phyloP scores from a whole-genome alignment of 2,329 filamentous ascomycete species.

The Trichoderma arundinaceum region DNA sequence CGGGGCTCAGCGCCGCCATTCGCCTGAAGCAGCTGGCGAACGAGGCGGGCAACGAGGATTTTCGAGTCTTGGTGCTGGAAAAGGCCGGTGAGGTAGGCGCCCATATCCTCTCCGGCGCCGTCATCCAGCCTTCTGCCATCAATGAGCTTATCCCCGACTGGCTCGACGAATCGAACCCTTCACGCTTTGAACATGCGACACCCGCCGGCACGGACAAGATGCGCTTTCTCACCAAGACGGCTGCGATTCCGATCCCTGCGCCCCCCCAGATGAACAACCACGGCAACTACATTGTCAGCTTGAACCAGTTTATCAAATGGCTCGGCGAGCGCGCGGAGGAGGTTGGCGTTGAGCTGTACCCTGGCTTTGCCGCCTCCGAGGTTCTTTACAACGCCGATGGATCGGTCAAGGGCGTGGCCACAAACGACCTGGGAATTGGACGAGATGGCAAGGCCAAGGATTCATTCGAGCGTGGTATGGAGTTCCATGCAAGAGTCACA shows the following conservation, averaged over 20 bases:
- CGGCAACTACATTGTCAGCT: slow-evolving; percentile 95
- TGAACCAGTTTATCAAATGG: slow-evolving; percentile 97
- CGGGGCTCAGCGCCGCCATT: slow-evolving; percentile 90
- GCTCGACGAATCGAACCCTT: slow-evolving; percentile 86
- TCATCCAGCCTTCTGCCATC: slow-evolving; percentile 86
- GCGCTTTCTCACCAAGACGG: slow-evolving; percentile 87
- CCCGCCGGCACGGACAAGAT: slow-evolving; percentile 84
- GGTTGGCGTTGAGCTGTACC: slow-evolving; percentile 92
- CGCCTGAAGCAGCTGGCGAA: slow-evolving; percentile 94
- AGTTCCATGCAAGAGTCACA: slow-evolving; percentile 91
- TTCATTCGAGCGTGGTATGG: slow-evolving; percentile 94
- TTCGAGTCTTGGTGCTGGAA: slow-evolving; percentile 88
- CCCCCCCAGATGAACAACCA: slow-evolving; percentile 98
- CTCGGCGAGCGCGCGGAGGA: slow-evolving; percentile 96
- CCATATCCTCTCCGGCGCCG: slow-evolving; percentile 94
- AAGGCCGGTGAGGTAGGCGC: slow-evolving; percentile 95
- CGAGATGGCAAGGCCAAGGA: slow-evolving; percentile 86
- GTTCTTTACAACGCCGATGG: slow-evolving; percentile 86
- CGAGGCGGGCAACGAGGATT: slow-evolving; percentile 93
- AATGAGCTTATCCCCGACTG: slow-evolving; percentile 93
- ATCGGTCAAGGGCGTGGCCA: slow-evolving; percentile 90
- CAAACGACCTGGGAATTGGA: slow-evolving; percentile 88
- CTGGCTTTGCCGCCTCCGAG: slow-evolving; percentile 93
- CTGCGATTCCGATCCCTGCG: slow-evolving; percentile 78
- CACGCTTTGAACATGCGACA: slow-evolving; percentile 85